A percentile compares a stretch with the other conserved stretches of the same genome.
Conservation (phyloP, 2,329 filamentous ascomycete genomes). For the Fusarium mexicanum region DNA sequence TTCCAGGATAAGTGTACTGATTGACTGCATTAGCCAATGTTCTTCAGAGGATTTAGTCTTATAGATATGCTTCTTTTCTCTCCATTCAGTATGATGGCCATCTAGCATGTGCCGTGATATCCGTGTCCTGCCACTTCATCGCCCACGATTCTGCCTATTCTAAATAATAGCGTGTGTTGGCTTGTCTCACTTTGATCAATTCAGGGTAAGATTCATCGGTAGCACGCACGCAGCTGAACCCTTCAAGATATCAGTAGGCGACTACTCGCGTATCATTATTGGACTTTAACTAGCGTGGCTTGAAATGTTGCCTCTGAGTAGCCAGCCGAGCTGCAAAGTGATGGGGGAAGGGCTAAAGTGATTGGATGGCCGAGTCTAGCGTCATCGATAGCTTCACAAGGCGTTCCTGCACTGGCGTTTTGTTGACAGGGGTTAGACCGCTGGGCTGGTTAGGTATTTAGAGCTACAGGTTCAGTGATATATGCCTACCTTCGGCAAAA, state of each 20-base stretch:
- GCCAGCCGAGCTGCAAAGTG: background rate
- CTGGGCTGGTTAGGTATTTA: no score
- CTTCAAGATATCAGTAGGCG: accelerated
- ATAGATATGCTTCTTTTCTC: no score
- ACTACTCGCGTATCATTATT: accelerated
- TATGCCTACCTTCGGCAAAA: no score
- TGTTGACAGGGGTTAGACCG: background rate
- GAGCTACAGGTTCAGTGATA: no score
- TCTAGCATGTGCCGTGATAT: background rate
- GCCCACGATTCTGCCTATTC: background rate
- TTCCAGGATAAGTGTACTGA: no score
- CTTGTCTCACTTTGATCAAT: background rate
- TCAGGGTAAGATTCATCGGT: accelerated
- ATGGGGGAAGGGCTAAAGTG: accelerated
- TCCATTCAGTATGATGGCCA: no score
- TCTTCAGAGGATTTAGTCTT: no score
- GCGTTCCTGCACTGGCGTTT: background rate
- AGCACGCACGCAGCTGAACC: background rate
- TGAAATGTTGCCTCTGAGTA: background rate
- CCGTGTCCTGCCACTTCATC: background rate
- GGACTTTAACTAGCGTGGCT: background rate
- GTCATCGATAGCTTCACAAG: background rate
- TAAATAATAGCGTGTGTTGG: accelerated
- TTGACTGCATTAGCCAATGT: no score
- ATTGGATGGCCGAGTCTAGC: background rate